Conservation (phyloP, 257 asterid genomes). For the Gentiana macrophylla region DNA sequence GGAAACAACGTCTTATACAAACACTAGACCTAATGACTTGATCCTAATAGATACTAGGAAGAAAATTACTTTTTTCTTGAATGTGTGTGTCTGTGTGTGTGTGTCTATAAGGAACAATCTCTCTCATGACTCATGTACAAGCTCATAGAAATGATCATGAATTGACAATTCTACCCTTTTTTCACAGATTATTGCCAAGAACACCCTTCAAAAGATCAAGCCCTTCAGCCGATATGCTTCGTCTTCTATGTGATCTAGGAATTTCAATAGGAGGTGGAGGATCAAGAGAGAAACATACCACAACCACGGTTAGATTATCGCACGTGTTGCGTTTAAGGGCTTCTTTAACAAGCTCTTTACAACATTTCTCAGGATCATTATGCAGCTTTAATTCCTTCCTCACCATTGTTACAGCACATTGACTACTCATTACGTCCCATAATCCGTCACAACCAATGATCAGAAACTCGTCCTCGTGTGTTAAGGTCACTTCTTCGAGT, state of each 20-base stretch:
- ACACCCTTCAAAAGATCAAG: constrained; percentile 39
- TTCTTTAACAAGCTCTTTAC: constrained; percentile 45
- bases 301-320: constrained; percentile 30
- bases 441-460: constrained; percentile 82
- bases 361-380: constrained; percentile 68
- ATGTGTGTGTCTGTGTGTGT: too few relatives aligned
- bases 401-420: constrained; percentile 73
- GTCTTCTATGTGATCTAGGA: constrained; percentile 26
- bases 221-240: constrained; percentile 45
- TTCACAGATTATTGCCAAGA: constrained; percentile 22
- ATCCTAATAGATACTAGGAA: too few relatives aligned
- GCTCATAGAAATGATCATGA: too few relatives aligned
- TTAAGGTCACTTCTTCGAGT: constrained; percentile 46
- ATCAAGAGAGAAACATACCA: constrained; percentile 33
- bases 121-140: too few relatives aligned
- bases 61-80: too few relatives aligned
- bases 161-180: too few relatives aligned
- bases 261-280: constrained; percentile 36
- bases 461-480: constrained; percentile 79
- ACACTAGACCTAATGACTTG: too few relatives aligned
- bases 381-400: constrained; percentile 74
- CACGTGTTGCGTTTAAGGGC: constrained; percentile 36
- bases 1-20: too few relatives aligned
- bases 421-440: constrained; percentile 96
- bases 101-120: too few relatives aligned